These are phyloP conservation scores for Globisporangium rhizosaccharum DNA, from an alignment of 352 stramenopile species.

Conservation along the genomic window DNA sequence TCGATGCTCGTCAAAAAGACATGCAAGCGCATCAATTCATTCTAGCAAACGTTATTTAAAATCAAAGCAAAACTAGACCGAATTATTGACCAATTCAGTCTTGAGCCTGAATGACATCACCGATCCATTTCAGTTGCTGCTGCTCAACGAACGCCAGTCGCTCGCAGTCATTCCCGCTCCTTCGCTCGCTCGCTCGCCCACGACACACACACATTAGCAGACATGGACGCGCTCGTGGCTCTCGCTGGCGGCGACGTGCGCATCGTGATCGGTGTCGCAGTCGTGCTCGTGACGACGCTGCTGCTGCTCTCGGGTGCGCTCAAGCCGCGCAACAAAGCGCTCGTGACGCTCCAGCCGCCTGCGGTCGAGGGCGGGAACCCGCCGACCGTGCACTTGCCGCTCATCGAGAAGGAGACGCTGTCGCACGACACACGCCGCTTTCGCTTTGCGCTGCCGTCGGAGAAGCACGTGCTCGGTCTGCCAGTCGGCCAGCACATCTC, in stretches of 20 bases:
- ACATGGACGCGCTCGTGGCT: conserved; percentile 41
- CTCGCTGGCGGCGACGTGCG: conserved; percentile 38
- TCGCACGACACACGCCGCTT: conserved; percentile 94
- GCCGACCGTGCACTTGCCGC: conserved; percentile 54
- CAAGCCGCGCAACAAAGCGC: conserved; percentile 32
- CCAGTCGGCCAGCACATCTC: conserved; percentile 94
- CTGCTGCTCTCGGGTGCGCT: conserved; percentile 30
- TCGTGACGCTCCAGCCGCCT: conserved; percentile 46
- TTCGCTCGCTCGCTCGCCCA: background rate
- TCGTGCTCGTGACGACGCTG: conserved; percentile 46
- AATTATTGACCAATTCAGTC: background rate
- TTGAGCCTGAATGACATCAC: background rate
- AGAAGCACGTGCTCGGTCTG: conserved; percentile 85
- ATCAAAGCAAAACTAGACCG: too few relatives aligned
- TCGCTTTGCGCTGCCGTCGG: conserved; percentile 87
- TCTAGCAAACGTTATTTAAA: too few relatives aligned
- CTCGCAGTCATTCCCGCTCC: background rate
- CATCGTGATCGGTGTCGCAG: conserved; percentile 37
- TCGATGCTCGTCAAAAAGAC: background rate
- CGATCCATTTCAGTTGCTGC: background rate
- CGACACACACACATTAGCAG: background rate
- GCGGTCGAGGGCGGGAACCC: conserved; percentile 24
- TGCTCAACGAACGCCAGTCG: too few relatives aligned
- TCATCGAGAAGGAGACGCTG: conserved; percentile 89
- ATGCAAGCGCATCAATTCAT: background rate